Percentiles rank a stretch among this genome's conserved stretches.
Conservation (phyloP, 108 stramenopile genomes). For the Cylindrotheca fusiformis region DNA sequence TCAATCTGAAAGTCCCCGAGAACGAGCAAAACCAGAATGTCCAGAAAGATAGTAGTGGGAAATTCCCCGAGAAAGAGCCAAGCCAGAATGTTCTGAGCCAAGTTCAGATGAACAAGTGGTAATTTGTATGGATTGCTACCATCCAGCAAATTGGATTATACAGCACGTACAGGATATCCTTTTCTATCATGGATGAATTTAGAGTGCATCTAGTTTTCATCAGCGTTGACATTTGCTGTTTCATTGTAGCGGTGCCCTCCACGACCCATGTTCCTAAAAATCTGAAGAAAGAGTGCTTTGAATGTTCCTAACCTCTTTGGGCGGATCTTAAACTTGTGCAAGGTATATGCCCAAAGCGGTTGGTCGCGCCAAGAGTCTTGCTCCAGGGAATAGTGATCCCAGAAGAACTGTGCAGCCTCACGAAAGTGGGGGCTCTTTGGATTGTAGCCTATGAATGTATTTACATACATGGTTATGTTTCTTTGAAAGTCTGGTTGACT, state of each 20-base stretch:
- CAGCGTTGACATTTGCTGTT: conserved; percentile 14
- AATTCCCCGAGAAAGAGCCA: conserved; percentile 11
- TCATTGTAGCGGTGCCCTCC: conserved; percentile 17
- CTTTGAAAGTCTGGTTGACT: conserved; percentile 22
- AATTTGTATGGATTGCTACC: no score
- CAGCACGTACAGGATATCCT: no score
- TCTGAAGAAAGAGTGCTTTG: conserved; percentile 15
- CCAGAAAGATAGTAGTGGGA: conserved; percentile 24
- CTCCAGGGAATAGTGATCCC: conserved; percentile 29
- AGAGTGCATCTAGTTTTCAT: no score
- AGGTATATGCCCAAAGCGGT: conserved; percentile 28
- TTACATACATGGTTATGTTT: conserved; percentile 19
- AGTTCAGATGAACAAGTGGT: no score
- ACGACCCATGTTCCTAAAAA: conserved; percentile 16
- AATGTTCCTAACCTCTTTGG: conserved; percentile 23
- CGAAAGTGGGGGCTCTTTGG: conserved; percentile 11
- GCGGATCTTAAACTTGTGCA: conserved; percentile 13
- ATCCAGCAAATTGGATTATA: no score
- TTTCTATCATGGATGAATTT: no score
- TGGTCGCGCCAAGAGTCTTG: conserved; percentile 37
- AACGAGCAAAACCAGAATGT: conserved; percentile 3
- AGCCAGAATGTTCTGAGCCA: background rate
- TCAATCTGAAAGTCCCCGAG: conserved; percentile 29
- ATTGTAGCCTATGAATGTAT: conserved; percentile 22
- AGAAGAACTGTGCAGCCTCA: conserved; percentile 24